phyloP scores from a whole-genome alignment of 306 rosid genomes.

The Trifolium fragiferum region DNA sequence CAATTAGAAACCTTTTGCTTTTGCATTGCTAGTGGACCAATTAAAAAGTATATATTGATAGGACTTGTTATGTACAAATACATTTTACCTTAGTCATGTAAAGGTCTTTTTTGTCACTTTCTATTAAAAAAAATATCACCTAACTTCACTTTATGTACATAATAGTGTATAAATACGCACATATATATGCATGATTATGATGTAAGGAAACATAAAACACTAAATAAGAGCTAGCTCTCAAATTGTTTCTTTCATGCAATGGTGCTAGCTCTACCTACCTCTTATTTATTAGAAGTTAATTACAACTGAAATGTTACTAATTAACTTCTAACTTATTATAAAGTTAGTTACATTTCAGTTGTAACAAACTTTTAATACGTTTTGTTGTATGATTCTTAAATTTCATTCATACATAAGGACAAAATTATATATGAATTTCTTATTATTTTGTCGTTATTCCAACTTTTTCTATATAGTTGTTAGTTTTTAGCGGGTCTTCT shows the following conservation, averaged over 20 bases:
- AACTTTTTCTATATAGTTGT: neutral
- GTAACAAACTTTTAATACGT: no score
- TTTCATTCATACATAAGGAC: no score
- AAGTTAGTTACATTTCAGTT: no score
- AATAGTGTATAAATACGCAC: neutral
- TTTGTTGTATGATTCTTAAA: neutral
- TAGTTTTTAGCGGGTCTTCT: no score
- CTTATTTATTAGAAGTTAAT: no score
- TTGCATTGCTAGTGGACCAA: slow-evolving; percentile 50
- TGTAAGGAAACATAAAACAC: slow-evolving; percentile 21
- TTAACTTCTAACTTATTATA: no score
- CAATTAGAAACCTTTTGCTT: slow-evolving; percentile 26
- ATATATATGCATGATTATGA: neutral
- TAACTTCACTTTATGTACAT: slow-evolving; percentile 33
- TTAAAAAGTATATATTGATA: slow-evolving; percentile 35
- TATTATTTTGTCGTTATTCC: neutral
- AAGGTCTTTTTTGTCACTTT: slow-evolving; percentile 36
- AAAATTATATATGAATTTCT: no score
- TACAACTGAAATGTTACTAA: no score
- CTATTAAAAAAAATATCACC: neutral
- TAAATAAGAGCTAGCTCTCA: slow-evolving; percentile 10
- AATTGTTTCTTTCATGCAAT: slow-evolving; percentile 37
- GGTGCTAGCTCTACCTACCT: slow-evolving; percentile 31
- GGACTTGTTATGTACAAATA: slow-evolving; percentile 31
- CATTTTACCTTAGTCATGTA: slow-evolving; percentile 44